Evolutionary conservation across 148 eudicot species (phyloP), one percentile per base, ranked within the genome.

Genomic region (Fagopyrum esculentum): DNA sequence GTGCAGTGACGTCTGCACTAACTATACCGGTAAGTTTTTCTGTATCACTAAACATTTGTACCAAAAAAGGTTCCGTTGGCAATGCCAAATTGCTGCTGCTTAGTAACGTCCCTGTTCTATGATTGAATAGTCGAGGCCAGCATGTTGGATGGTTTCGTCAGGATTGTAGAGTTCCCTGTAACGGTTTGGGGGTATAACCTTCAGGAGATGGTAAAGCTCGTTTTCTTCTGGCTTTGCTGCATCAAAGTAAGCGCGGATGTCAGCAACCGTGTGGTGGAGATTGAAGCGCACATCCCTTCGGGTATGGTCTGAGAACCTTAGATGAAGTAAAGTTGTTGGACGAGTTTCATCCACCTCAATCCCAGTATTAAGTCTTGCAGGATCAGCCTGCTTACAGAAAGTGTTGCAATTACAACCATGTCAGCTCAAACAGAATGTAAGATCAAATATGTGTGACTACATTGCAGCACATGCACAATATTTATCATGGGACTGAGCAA

Each of bases 51-150:
- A 1, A 35, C 40, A 35, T 35, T 35, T 35, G 40, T 35, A 35
- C 40, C 40, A 35, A 35, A 35, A 35, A 35, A 35, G 40, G 40
- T 35, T 35, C 40, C 40, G 40, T 1, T 1, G 3, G 40, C 40
- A 35, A 35, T 35, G 40, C 40, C 40, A 35, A 35, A 35, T 1
- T 35, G 9, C 7, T 3, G n/a, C 29, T 12, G 29, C 35, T 73
- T 35, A 19, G 19, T 73, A 73, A 73, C 48, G 76, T 79, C 84
- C 88, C 81, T 89, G 91, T 73, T 89, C 81, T 44, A 91, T 82
- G 43, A 89, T 93, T 1, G 93, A 91, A 73, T 87, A 89, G 6
- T 88, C 88, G 26, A 89, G 91, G 17, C 90, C 91, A 1, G 93
- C 91, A 79, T 89, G 87, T 86, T 89, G 91, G 30, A 87, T 80